Evolutionary conservation across 306 rosid species (phyloP), one percentile per base, ranked within the genome.

Genomic region (Carpinus fangiana): DNA sequence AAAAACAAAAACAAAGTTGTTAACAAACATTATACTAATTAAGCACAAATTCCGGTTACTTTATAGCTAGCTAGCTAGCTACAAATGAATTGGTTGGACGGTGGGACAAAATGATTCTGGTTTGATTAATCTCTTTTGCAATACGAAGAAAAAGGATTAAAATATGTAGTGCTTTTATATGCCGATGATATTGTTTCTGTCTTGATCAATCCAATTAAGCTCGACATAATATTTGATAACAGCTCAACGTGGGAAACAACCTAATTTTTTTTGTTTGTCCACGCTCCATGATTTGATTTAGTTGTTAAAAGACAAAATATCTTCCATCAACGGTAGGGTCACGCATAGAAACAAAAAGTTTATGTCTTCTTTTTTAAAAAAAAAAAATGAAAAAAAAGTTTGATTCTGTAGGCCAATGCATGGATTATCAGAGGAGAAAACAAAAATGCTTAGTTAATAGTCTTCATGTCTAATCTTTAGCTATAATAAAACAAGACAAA

Each of bases 81-180:
- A 52, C 13, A 4, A 52, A 52, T 4, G 5, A 41, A 41, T 41
- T 16, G 16, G 56, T 52, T 52, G n/a, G n/a, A 16, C 3, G 56
- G 13, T 52, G 2, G 65, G 50, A 65, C 46, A 65, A 34, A 38
- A 36, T 65, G 11, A 41, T 17, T 36, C 12, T 8, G 6, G 17
- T 65, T 65, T 65, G 71, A 65, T 65, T 65, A 36, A 65, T 65
- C 48, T 17, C 48, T 65, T 65, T 36, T 65, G 5, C 13, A 65
- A 31, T 64, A 12, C 14, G 45, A 62, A 62, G 20, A 28, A 14
- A 31, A 31, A 2, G 20, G 45, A 62, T 17, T 12, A 31, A 56
- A 62, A 12, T 31, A 62, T 64, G 70, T 34, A 31, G 14, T 34
- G 12, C 70, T 34, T 51, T 16, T 34, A 34, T 65, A 0, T n/a